Evolutionary conservation across 768 basidiomycete genomes (phyloP).

Genomic region (Collybiopsis luxurians): DNA sequence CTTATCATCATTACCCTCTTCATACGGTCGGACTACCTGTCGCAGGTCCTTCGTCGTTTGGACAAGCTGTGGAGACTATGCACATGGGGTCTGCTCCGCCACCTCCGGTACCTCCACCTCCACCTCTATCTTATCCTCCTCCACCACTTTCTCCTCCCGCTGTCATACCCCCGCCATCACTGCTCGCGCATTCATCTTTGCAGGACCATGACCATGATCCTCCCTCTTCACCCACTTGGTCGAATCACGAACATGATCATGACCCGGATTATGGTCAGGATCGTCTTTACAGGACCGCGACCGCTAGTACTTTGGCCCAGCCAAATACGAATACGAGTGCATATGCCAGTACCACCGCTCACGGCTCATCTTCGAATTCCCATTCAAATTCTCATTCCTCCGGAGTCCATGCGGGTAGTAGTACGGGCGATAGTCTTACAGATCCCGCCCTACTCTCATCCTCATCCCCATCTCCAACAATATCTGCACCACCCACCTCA

Average conservation of each 20-base stretch:
- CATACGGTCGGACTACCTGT: no score
- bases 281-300: not conserved
- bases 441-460: no score
- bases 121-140: not conserved
- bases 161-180: not conserved
- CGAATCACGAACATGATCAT: no score
- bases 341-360: not conserved
- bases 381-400: constrained; percentile 7
- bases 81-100: not conserved
- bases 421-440: no score
- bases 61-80: constrained; percentile 1
- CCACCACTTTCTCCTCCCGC: not conserved
- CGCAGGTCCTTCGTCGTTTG: not conserved
- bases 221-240: no score
- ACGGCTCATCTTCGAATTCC: not conserved
- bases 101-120: not conserved
- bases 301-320: not conserved
- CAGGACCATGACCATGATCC: not conserved
- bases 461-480: no score
- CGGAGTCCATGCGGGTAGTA: no score
- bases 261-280: no score
- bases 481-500: not conserved
- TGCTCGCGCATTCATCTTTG: not conserved
- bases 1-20: no score
- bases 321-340: not conserved